phyloP scores from a whole-genome alignment of 257 asterid species.

The Petunia secreta region DNA sequence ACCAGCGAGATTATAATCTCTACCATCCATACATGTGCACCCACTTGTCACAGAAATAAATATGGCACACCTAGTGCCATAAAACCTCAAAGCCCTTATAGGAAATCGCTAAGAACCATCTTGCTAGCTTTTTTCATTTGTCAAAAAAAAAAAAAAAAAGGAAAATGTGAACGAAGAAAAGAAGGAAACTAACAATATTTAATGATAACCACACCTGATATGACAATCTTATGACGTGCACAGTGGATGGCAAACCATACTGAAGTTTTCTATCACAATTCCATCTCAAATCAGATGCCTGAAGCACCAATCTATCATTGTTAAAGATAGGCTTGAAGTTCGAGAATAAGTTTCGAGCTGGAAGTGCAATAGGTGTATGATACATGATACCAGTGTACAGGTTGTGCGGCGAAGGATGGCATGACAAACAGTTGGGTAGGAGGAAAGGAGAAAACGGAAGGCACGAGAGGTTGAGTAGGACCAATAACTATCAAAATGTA shows the following conservation, averaged over 20 bases:
- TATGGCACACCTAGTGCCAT: slow-evolving; percentile 3
- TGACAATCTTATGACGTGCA: neutral
- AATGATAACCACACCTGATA: neutral
- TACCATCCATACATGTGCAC: neutral
- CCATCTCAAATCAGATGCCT: no score
- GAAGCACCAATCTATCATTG: no score
- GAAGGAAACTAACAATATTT: neutral
- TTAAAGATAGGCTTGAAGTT: no score
- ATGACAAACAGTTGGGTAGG: no score
- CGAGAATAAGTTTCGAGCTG: no score
- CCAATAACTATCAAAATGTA: no score
- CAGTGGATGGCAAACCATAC: neutral
- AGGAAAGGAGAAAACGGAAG: no score
- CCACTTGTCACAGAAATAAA: neutral
- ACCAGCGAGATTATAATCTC: neutral
- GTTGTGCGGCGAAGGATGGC: no score
- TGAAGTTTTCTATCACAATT: neutral
- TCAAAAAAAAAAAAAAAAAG: neutral
- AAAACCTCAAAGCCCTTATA: no score
- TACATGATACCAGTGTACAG: no score
- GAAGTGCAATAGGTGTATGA: no score
- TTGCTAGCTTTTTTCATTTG: neutral
- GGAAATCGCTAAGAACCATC: slow-evolving; percentile 13
- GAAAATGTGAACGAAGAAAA: neutral
- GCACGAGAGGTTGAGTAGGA: no score